Conservation (phyloP, 768 basidiomycete species). For the Dacryopinax spathularia region DNA sequence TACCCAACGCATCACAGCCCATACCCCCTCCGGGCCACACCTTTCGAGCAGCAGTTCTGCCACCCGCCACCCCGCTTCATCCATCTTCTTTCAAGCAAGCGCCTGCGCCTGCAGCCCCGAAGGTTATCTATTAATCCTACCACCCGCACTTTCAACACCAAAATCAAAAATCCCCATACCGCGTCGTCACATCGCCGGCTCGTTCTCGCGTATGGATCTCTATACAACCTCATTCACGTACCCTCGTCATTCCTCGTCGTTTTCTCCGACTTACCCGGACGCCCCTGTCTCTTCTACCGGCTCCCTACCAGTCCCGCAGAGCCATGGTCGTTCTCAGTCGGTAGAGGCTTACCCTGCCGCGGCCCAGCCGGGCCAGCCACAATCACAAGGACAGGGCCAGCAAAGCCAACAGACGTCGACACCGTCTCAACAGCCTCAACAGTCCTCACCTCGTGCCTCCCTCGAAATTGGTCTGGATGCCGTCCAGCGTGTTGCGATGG, state of each 20-base stretch:
- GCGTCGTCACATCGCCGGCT: background rate
- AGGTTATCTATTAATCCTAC: constrained; percentile 3
- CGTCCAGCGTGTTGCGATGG: constrained; percentile 61
- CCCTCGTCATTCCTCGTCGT: constrained; percentile 37
- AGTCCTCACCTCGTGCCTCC: background rate
- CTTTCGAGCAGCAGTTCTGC: background rate
- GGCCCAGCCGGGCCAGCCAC: background rate
- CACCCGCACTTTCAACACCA: background rate
- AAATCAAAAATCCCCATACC: background rate
- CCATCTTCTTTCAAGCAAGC: background rate
- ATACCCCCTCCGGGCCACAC: constrained; percentile 3
- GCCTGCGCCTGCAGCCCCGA: constrained; percentile 1
- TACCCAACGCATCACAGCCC: constrained; percentile 2
- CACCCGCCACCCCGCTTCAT: background rate
- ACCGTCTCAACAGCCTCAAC: background rate
- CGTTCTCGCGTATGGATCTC: constrained; percentile 56
- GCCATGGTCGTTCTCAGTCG: background rate
- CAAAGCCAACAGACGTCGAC: background rate
- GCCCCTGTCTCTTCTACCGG: constrained; percentile 8
- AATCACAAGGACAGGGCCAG: background rate
- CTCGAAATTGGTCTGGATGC: constrained; percentile 50
- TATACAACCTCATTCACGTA: constrained; percentile 91
- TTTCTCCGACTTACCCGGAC: constrained; percentile 9
- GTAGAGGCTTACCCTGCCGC: too few relatives aligned
- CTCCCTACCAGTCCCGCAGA: background rate